These are phyloP conservation scores for Suhomyces taliae DNA, from an alignment of 1,139 yeast species.

Conservation along the genomic window DNA sequence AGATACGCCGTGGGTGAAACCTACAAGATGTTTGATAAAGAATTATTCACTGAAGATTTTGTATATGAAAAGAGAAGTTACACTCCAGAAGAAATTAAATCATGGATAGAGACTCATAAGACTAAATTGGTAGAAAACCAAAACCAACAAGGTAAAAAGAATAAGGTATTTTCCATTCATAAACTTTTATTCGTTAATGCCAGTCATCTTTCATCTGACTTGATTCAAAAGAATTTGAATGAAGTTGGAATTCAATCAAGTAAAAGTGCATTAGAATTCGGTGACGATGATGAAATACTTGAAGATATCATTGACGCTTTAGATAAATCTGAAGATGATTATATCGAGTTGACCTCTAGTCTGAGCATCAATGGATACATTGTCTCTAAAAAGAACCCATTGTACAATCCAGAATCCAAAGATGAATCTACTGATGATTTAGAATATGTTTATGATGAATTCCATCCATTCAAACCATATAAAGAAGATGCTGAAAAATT, in stretches of 20 bases:
- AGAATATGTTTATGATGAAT: conserved; percentile 70
- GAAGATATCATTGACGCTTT: conserved; percentile 44
- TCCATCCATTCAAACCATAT: conserved; percentile 78
- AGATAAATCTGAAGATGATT: conserved; percentile 47
- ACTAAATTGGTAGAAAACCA: conserved; percentile 19
- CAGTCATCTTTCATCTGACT: conserved; percentile 76
- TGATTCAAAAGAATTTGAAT: conserved; percentile 60
- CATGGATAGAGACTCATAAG: conserved; percentile 52
- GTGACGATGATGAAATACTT: conserved; percentile 20
- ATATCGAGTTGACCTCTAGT: conserved; percentile 22
- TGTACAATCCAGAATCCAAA: conserved; percentile 36
- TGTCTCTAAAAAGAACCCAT: conserved; percentile 59
- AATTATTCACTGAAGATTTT: conserved; percentile 39
- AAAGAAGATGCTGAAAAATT: conserved; percentile 34
- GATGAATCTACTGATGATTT: conserved; percentile 24
- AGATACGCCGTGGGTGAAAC: conserved; percentile 71
- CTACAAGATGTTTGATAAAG: conserved; percentile 59
- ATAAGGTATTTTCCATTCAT: conserved; percentile 62
- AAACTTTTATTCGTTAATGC: conserved; percentile 68
- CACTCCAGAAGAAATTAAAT: conserved; percentile 34
- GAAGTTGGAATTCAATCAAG: conserved; percentile 49
- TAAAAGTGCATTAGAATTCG: conserved; percentile 38
- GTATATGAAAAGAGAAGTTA: conserved; percentile 20
- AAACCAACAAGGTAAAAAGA: conserved; percentile 26
- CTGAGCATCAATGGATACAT: conserved; percentile 57